Base-by-base conservation (phyloP, 768 basidiomycete species). In the Hericium erinaceus region DNA sequence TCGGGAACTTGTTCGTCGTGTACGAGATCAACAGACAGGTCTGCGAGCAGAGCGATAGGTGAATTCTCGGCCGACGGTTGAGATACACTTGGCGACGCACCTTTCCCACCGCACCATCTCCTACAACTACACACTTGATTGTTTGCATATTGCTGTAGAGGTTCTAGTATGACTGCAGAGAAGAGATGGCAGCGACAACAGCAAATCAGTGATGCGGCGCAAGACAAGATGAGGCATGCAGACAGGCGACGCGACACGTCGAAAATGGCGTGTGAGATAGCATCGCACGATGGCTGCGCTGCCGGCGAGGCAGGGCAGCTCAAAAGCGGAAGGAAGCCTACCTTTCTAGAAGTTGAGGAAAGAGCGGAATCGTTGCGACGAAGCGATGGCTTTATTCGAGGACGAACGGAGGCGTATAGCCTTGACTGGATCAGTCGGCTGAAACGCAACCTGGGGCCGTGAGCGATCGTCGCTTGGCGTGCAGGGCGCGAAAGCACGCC, bases 81-180 rank as follows among this genome's bases (percentile, higher is more conserved):
- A 50, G 24, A 52, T 44, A 54, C 20, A 37, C 37, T 28, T 13
- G 39, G 15, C 60, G 61, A 75, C 88, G 65, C 69, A 93, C 93
- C 87, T 97, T 97, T 77, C 93, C 93, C 64, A 95, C 93, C 66
- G 93, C 93, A 86, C 93, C 94, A 79, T 95, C 94, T 69, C 93
- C 93, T 64, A 95, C 94, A 57, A 94, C 94, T 69, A 95, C 93
- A 74, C 93, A 95, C 76, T 97, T 95, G 72, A 95, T 97, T 56
- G 94, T 97, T 71, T 97, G 93, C 93, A 95, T 95, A 56, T 58
- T 37, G 28, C 40, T 28, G 26, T 26, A 18, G 7, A n/a, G 11
- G 54, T 13, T 46, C 44, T 55, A 46, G 24, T 22, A 20, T 9
- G 22, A 48, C 24, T 26, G 38, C 54, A 44, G 54, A 4, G 11